Evolutionary conservation across 139 green algal genomes (phyloP).

Genomic region (Coccomyxa sp.): DNA sequence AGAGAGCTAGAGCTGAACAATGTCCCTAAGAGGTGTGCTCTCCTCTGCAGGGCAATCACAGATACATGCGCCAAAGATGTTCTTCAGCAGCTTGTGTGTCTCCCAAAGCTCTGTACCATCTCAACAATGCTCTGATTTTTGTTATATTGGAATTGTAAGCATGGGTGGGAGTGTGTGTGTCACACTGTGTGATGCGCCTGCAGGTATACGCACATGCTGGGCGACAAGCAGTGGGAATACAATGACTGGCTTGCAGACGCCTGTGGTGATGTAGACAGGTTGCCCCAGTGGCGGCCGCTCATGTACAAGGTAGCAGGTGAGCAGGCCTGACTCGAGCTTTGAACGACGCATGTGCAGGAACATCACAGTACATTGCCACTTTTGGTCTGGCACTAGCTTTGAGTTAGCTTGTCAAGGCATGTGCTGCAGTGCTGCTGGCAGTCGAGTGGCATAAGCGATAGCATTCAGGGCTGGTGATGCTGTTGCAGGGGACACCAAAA

Average conservation of each 20-base stretch:
- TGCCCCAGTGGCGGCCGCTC: conserved; percentile 24
- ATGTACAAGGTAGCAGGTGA: conserved; percentile 26
- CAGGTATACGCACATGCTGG: conserved; percentile 36
- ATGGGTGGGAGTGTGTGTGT: background rate
- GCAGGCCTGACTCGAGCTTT: background rate
- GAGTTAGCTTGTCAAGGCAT: too few relatives aligned
- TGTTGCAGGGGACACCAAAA: background rate
- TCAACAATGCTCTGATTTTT: background rate
- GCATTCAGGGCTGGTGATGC: background rate
- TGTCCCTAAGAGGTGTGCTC: background rate
- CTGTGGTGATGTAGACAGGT: conserved; percentile 4
- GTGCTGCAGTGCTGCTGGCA: background rate
- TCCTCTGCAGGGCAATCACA: background rate
- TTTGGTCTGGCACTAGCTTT: too few relatives aligned
- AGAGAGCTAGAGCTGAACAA: conserved; percentile 18
- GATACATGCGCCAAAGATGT: too few relatives aligned
- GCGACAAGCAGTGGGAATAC: conserved; percentile 39
- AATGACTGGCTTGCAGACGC: conserved; percentile 29
- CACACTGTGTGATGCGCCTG: background rate
- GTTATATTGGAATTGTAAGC: background rate
- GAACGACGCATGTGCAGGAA: too few relatives aligned
- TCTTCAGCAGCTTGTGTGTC: too few relatives aligned
- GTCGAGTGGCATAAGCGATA: background rate
- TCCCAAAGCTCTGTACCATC: background rate
- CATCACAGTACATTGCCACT: background rate